Evolutionary conservation across 768 basidiomycete genomes (phyloP), one percentile per base, ranked within the genome.

Genomic region (Collybiopsis confluens): DNA sequence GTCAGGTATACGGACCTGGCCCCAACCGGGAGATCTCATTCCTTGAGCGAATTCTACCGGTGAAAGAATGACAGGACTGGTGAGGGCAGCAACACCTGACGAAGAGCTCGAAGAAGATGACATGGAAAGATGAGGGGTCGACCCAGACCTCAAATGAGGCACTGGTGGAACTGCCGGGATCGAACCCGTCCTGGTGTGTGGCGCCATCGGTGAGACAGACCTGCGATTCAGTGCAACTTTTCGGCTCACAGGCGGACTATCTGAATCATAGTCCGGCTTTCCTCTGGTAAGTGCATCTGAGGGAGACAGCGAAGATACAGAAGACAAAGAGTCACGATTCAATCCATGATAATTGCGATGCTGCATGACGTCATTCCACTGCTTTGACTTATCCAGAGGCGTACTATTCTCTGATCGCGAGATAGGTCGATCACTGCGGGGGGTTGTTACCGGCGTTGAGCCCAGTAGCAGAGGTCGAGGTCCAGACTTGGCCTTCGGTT

Each of bases 181-280:
- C 16, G 50, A 53, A 44, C 23, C 23, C 5, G 43, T 53, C 53
- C 76, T 73, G 54, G 73, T 80, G 13, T 67, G 70, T 28, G 81
- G 73, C 16, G 87, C 86, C 83, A 88, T 85, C 3, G 88, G 86
- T 3, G 88, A 90, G 4, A 88, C 65, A 11, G 83, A 81, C 57
- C 77, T 78, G 28, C 88, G 80, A 62, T 87, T 85, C 46, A 90
- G 61, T 23, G 80, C 78, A 13, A 91, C 75, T 45, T 75, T 68
- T 46, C 86, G 77, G 62, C 88, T 86, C 10, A 51, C 52, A 67
- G 60, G 54, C 55, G 57, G 62, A 16, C 70, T 67, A 54, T 88
- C 86, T 3, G 83, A 83, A 41, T 85, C 85, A 59, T 74, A 70
- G 44, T 82, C 83, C 11, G 76, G 79, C 33, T 61, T 70, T 46